A percentile compares a stretch with the other conserved stretches of the same genome.
Evolutionary conservation across 2,329 filamentous ascomycete genomes (phyloP).

Genomic region (Venturia effusa): DNA sequence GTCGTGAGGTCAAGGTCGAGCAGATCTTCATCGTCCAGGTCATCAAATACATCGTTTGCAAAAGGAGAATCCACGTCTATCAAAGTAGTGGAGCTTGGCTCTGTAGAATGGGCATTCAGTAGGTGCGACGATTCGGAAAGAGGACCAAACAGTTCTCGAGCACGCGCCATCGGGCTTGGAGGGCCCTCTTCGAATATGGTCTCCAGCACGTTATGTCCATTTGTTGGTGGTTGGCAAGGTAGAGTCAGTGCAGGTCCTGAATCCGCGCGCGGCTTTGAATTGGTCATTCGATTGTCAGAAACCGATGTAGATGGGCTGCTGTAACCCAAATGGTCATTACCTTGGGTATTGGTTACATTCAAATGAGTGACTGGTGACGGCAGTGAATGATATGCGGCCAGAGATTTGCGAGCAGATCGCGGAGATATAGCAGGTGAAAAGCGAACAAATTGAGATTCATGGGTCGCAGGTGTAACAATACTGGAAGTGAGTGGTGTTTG

Average conservation of each 20-base stretch:
- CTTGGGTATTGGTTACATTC: not conserved
- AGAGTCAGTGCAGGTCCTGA: not conserved
- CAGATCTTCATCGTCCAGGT: not conserved
- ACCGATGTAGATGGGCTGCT: not conserved
- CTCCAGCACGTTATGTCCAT: not conserved
- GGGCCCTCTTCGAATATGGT: not conserved
- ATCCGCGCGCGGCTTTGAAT: not conserved
- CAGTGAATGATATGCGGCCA: not conserved
- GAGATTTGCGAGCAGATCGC: not conserved
- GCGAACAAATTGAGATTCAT: not conserved
- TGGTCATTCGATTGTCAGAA: not conserved
- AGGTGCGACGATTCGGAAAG: not conserved
- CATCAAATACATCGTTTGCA: not conserved
- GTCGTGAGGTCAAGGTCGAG: not conserved
- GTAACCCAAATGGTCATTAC: not conserved
- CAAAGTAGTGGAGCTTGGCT: not conserved
- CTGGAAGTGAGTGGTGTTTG: not conserved
- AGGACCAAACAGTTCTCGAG: not conserved
- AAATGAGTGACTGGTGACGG: not conserved
- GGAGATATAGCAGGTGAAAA: not conserved
- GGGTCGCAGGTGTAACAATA: not conserved
- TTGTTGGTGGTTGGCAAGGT: not conserved
- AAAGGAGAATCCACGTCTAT: not conserved
- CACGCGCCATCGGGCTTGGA: not conserved
- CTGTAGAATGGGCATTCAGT: not conserved